Base-by-base conservation (phyloP, 306 rosid genomes). In the Astragalus glycyphyllos region DNA sequence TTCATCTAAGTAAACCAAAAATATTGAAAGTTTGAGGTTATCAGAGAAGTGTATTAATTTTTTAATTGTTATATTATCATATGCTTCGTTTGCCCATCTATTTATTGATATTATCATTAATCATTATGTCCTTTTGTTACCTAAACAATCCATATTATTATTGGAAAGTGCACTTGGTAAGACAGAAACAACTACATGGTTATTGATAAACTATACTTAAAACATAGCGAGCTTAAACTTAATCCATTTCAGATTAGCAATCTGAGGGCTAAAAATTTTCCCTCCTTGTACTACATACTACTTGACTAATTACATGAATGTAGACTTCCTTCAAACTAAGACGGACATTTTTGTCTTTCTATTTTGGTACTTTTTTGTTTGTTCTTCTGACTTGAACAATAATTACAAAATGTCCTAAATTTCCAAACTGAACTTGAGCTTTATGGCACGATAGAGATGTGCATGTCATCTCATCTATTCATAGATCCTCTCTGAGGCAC, bases 391-490 rank as follows among this genome's bases (percentile, higher is more conserved):
- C 35, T 46, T 23, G 13, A 79, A 73, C 68, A 53, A 64, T 49
- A 40, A 70, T 7, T 57, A 71, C 74, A 71, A 58, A 80, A 48
- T 44, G 68, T 63, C 67, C 82, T 78, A 79, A 66, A 46, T 58
- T 26, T 79, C 84, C 79, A 65, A 65, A 12, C 34, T 56, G 38
- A 40, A 17, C 45, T 71, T 74, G 38, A 16, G 49, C 47, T 49
- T 71, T 23, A 16, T 78, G 76, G 80, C 80, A 74, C 64, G 74
- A 61, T 17, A 60, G 75, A 73, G 46, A 74, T 74, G 42, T 71
- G 16, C 72, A 59, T 61, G 61, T 68, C 75, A 68, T 48, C 68
- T 58, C 60, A 57, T 64, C 11, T 64, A 6, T 68, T 64, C 20
- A 70, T 77, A 31, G 70, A 82, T 68, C 80, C 62, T 59, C 81